These are phyloP conservation scores for Huntiella omanensis DNA, from an alignment of 2,329 filamentous ascomycete species.

Conservation along the genomic window DNA sequence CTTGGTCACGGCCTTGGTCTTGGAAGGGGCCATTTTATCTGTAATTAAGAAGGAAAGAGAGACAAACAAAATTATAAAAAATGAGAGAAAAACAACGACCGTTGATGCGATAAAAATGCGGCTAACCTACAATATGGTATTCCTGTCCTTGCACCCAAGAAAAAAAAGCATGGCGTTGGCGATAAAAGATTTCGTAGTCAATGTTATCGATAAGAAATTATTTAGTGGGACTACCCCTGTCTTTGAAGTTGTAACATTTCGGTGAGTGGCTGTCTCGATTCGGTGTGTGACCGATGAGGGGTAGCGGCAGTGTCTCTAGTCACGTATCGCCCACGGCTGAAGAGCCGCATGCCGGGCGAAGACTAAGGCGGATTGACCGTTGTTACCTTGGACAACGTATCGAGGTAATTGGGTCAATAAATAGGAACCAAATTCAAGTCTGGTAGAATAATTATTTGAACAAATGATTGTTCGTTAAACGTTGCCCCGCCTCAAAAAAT, in stretches of 20 bases:
- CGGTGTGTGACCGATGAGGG: neutral
- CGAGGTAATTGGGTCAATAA: too few species aligned
- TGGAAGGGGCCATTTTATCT: slow-evolving; percentile 8
- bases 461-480: too few species aligned
- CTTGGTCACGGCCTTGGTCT: neutral
- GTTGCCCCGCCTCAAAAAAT: too few species aligned
- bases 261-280: slow-evolving; percentile 1
- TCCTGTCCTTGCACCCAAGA: neutral
- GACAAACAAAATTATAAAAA: neutral
- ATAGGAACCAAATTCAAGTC: too few species aligned
- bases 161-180: slow-evolving; percentile 1
- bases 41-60: neutral
- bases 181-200: slow-evolving; percentile 11
- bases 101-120: neutral
- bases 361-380: too few species aligned
- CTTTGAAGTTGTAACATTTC: slow-evolving; percentile 1
- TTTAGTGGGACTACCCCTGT: slow-evolving; percentile 4
- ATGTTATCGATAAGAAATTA: slow-evolving; percentile 10
- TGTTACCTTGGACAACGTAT: too few species aligned
- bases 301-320: too few species aligned
- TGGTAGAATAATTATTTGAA: too few species aligned
- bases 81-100: neutral
- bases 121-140: neutral
- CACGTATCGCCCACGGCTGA: too few species aligned
- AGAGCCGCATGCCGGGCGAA: too few species aligned